Evolutionary conservation across 768 basidiomycete genomes (phyloP).

Genomic region (Pulveroboletus sp.): DNA sequence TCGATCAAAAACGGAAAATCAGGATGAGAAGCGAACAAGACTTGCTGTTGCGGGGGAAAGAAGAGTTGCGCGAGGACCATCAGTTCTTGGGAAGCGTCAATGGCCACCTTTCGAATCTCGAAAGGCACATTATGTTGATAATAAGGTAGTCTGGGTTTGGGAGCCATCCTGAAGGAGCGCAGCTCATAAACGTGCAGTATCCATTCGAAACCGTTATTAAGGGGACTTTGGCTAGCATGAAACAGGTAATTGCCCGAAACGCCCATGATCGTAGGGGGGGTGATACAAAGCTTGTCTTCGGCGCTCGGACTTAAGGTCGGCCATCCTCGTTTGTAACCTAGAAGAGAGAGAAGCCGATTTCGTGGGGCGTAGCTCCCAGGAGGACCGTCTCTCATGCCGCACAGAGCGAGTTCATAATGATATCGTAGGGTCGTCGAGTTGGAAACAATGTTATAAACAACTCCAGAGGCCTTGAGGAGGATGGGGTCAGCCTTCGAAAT

Average conservation of each 20-base stretch:
- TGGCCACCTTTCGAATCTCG: constrained; percentile 32
- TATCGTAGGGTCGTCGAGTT: constrained; percentile 30
- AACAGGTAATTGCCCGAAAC: constrained; percentile 32
- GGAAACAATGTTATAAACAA: constrained; percentile 19
- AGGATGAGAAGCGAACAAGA: background rate
- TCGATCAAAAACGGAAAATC: background rate
- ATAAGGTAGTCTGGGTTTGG: constrained; percentile 24
- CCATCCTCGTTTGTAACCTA: constrained; percentile 32
- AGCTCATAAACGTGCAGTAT: constrained; percentile 32
- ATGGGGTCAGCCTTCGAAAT: constrained; percentile 1
- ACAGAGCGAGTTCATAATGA: constrained; percentile 30
- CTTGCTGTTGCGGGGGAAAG: constrained; percentile 28
- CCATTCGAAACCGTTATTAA: constrained; percentile 32
- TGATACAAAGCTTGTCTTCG: constrained; percentile 31
- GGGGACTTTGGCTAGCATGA: constrained; percentile 32
- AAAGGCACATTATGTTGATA: constrained; percentile 33
- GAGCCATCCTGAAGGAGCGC: constrained; percentile 30
- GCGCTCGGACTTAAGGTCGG: constrained; percentile 28
- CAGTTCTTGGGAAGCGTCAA: constrained; percentile 29
- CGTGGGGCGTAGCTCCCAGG: constrained; percentile 16
- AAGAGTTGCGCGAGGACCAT: constrained; percentile 31
- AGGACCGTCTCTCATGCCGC: constrained; percentile 29
- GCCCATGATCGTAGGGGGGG: constrained; percentile 32
- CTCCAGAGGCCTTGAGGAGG: constrained; percentile 22
- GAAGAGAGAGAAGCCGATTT: constrained; percentile 27